phyloP scores from a whole-genome alignment of 2,329 filamentous ascomycete species.

The Aspergillus vadensis region DNA sequence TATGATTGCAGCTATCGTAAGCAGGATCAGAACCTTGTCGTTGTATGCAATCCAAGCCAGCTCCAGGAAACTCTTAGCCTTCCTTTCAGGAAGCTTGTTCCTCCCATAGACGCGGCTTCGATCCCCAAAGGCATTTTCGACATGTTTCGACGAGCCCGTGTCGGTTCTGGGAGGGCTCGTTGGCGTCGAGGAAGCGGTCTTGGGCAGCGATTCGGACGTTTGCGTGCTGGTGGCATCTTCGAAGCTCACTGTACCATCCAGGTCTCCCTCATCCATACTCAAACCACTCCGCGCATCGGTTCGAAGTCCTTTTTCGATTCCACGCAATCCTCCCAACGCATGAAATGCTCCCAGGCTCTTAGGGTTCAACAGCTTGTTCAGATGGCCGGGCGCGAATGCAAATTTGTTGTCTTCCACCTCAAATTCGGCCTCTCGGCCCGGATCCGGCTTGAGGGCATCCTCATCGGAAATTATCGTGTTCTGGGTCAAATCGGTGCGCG shows the following conservation, averaged over 20 bases:
- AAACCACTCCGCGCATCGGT: constrained; percentile 67
- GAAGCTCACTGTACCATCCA: constrained; percentile 68
- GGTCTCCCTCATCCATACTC: constrained; percentile 66
- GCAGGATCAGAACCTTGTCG: constrained; percentile 74
- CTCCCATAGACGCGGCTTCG: constrained; percentile 70
- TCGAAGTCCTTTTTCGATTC: constrained; percentile 72
- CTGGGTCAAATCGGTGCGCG: constrained; percentile 46
- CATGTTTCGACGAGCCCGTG: constrained; percentile 24
- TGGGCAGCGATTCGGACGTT: constrained; percentile 26
- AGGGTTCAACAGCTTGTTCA: constrained; percentile 76
- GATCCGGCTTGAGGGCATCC: constrained; percentile 68
- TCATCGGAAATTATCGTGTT: constrained; percentile 60
- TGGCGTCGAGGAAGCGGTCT: constrained; percentile 28
- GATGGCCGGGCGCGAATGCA: constrained; percentile 71
- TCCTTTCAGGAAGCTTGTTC: constrained; percentile 68
- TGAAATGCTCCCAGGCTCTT: constrained; percentile 76
- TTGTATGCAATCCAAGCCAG: constrained; percentile 80
- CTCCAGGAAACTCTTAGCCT: constrained; percentile 68
- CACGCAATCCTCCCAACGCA: constrained; percentile 70
- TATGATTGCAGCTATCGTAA: constrained; percentile 71
- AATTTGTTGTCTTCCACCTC: constrained; percentile 68
- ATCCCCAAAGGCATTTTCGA: constrained; percentile 56
- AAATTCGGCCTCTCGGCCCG: constrained; percentile 71
- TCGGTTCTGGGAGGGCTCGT: constrained; percentile 13
- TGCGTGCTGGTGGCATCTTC: constrained; percentile 57